A percentile compares a stretch with the other conserved stretches of the same genome.
phyloP scores from a whole-genome alignment of 2,329 filamentous ascomycete genomes.

The Decorospora gaudefroyi region DNA sequence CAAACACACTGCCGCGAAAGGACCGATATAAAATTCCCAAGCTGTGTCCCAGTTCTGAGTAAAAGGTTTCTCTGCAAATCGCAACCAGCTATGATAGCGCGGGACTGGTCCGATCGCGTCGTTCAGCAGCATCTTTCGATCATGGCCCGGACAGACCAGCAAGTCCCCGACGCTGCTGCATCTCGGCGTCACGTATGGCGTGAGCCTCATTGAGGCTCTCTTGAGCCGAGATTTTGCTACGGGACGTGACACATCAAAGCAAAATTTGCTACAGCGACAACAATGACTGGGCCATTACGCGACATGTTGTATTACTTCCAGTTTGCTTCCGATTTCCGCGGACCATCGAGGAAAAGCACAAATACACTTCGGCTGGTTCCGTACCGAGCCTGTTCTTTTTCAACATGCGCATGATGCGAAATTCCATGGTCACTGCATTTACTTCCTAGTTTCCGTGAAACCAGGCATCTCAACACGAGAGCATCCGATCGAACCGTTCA shows the following conservation, averaged over 20 bases:
- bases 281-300: constrained; percentile 4
- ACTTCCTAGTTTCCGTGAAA: too few species aligned
- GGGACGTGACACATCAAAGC: constrained; percentile 10
- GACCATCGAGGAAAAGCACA: constrained; percentile 4
- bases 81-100: constrained; percentile 9
- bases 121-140: constrained; percentile 11
- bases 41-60: constrained; percentile 1
- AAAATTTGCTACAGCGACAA: not conserved
- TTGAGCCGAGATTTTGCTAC: constrained; percentile 7
- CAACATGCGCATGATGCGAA: too few species aligned
- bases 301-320: constrained; percentile 1
- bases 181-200: constrained; percentile 6
- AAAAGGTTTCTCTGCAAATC: constrained; percentile 7
- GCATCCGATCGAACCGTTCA: constrained; percentile 1
- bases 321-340: constrained; percentile 5
- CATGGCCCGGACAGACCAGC: constrained; percentile 17
- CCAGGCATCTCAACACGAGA: too few species aligned
- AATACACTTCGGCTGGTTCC: not conserved
- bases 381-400: not conserved
- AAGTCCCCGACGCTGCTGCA: constrained; percentile 18
- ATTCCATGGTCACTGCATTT: too few species aligned
- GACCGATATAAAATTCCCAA: constrained; percentile 3
- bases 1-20: constrained; percentile 4
- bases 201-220: constrained; percentile 20
- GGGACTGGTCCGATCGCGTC: constrained; percentile 7